Percentiles rank a stretch among this genome's conserved stretches.
Evolutionary conservation across 202 grass and related monocot species (phyloP).

Genomic region (Schoenoplectus tabernaemontani): DNA sequence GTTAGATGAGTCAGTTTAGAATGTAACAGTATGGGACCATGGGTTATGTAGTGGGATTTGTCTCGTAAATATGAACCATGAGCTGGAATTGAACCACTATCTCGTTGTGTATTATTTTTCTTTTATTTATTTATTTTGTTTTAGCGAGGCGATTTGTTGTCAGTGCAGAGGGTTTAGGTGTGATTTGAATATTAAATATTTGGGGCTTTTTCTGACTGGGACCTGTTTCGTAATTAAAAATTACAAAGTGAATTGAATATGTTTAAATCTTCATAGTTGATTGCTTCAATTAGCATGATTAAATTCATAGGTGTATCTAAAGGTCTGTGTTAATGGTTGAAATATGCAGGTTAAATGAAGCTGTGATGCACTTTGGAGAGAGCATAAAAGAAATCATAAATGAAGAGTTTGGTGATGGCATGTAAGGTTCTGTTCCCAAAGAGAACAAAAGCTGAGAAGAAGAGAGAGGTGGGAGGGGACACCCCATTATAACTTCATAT

Average conservation of each 20-base stretch:
- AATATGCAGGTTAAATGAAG: conserved; percentile 77
- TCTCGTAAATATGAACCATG: background rate
- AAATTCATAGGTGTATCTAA: background rate
- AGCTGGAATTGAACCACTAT: background rate
- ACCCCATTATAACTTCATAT: no score
- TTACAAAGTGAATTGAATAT: background rate
- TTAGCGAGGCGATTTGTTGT: no score
- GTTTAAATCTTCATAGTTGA: no score
- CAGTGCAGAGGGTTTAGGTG: background rate
- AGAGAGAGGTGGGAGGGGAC: background rate
- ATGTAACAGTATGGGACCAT: no score
- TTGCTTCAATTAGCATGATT: background rate
- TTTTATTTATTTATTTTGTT: background rate
- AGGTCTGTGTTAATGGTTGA: background rate
- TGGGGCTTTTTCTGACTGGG: background rate
- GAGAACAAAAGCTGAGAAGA: background rate
- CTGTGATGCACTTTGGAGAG: conserved; percentile 97
- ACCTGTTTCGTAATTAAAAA: background rate
- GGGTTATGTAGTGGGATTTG: no score
- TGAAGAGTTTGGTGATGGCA: conserved; percentile 96
- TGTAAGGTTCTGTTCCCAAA: conserved; percentile 58
- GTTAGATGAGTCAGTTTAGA: background rate
- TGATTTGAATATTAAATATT: background rate
- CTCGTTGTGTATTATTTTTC: background rate
- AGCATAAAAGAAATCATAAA: conserved; percentile 99